Evolutionary conservation across 1,284 basidiomycete species (phyloP).

Genomic region (Papiliotrema nemorosa): DNA sequence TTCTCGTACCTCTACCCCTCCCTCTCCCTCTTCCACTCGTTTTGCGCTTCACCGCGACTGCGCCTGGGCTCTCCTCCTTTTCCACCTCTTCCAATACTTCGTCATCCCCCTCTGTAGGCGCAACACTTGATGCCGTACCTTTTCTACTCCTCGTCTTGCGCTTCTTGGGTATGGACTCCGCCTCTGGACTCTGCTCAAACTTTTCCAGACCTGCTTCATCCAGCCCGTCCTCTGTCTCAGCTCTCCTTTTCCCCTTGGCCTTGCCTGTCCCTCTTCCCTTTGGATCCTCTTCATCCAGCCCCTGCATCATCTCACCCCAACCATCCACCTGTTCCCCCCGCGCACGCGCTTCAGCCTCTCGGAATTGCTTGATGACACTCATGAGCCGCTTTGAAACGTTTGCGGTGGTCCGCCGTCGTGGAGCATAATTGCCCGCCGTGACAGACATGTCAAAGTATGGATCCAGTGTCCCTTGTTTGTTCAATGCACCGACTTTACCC

Average conservation of each 20-base stretch:
- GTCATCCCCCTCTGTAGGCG: conserved; percentile 8
- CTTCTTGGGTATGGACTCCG: conserved; percentile 5
- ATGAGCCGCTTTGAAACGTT: conserved; percentile 78
- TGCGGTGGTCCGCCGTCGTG: conserved; percentile 73
- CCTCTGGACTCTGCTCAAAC: conserved; percentile 9
- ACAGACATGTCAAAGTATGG: conserved; percentile 56
- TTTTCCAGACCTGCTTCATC: conserved; percentile 6
- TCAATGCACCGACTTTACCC: conserved; percentile 64
- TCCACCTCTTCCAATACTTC: neutral
- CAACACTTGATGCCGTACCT: conserved; percentile 10
- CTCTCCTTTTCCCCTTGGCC: conserved; percentile 10
- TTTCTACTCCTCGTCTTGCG: conserved; percentile 10
- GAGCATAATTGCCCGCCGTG: conserved; percentile 61
- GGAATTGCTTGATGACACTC: conserved; percentile 79
- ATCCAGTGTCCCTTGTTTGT: conserved; percentile 58
- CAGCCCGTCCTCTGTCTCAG: conserved; percentile 1
- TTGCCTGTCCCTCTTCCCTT: conserved; percentile 34
- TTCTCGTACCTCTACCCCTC: conserved; percentile 6
- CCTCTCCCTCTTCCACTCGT: neutral
- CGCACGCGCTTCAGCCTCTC: conserved; percentile 54
- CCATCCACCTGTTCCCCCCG: conserved; percentile 24
- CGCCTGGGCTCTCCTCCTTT: conserved; percentile 6
- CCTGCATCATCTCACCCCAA: conserved; percentile 45
- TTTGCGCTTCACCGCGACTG: neutral
- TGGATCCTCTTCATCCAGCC: conserved; percentile 39